Evolutionary conservation across 179 eudicot species (phyloP), one percentile per base, ranked within the genome.

Genomic region (Beta lomatogona): DNA sequence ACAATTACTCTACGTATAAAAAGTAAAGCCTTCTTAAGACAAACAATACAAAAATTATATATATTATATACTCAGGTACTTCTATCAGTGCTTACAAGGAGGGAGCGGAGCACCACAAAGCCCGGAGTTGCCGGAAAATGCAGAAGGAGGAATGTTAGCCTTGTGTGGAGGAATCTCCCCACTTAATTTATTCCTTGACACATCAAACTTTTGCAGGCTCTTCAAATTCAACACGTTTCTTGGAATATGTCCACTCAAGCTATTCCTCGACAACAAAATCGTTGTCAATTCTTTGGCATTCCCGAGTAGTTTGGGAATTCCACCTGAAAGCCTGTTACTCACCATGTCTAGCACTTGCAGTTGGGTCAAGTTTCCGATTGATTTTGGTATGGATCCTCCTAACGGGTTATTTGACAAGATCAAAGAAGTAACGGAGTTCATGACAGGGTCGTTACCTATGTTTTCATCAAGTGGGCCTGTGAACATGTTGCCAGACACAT

Each of bases 91-190:
- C 74, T 88, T 86, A 80, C 90, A 88, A 63, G 84, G 41, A 41
- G 84, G 81, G 16, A 86, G 84, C 21, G 87, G 90, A 31, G 81
- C 61, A 67, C 88, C 90, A 80, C 88, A 88, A 50, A 88, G 85
- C 1, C 85, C 86, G 0, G 82, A 83, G 66, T 88, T 88, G 28
- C 82, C 83, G 7, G 9, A 19, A 82, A 88, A 88, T 12, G 87
- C 77, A 58, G 88, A 84, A 64, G 80, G 82, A 18, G 87, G 87
- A 21, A 88, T 18, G 13, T 8, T 65, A 36, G 85, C 61, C 78
- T 80, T 88, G 25, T 88, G 90, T 0, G 79, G 5, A 31, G 97
- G 98, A 60, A 95, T 93, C 45, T n/a, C 76, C 68, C 98, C 98
- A n/a, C 86, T 95, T 71, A 94, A 70, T 45, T 73, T 63, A 79